Evolutionary conservation across 345 rosid species (phyloP), one percentile per base, ranked within the genome.

Genomic region (Eutrema japonicum): DNA sequence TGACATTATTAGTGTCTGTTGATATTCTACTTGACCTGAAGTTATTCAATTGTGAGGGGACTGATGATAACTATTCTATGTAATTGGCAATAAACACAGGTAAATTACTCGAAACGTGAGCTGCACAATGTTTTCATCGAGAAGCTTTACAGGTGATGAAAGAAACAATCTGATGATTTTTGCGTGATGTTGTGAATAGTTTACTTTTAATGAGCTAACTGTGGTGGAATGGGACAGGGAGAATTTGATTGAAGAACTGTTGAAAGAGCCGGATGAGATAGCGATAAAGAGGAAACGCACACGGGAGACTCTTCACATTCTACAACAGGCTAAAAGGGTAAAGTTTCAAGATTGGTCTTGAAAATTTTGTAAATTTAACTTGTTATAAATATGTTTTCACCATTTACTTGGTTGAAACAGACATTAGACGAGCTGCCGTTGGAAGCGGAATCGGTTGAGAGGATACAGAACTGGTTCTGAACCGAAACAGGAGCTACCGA

Each of bases 241-340:
- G 69, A 87, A 89, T 74, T 79, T 91, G 73, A 89, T 94, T 71
- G 98, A 94, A 78, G 97, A 94, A 84, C 84, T 94, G 87, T 78
- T 91, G 80, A 97, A 87, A 85, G 98, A 94, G 78, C 95, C 97
- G 8, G 95, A 83, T 26, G 98, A 91, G 82, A 72, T 94, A 52
- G 95, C 96, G 3, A 33, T 54, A 45, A 91, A 85, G 82, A 87
- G 98, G 79, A 91, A 91, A 77, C 95, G 82, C 18, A 87, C 96
- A 26, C 79, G 91, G 49, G 96, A 91, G 71, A 83, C 86, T 48
- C 93, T 94, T 43, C 76, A 83, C 52, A 88, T 87, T 54, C 93
- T 94, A 53, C 95, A 88, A 58, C 97, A 89, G 62, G 97, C 98
- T 57, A 86, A 85, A 66, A 78, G 86, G 87, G 98, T 91, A 66